A percentile compares a stretch with the other conserved stretches of the same genome.
phyloP scores from a whole-genome alignment of 176 grass and related monocot species.

The Oryza glumipatula region DNA sequence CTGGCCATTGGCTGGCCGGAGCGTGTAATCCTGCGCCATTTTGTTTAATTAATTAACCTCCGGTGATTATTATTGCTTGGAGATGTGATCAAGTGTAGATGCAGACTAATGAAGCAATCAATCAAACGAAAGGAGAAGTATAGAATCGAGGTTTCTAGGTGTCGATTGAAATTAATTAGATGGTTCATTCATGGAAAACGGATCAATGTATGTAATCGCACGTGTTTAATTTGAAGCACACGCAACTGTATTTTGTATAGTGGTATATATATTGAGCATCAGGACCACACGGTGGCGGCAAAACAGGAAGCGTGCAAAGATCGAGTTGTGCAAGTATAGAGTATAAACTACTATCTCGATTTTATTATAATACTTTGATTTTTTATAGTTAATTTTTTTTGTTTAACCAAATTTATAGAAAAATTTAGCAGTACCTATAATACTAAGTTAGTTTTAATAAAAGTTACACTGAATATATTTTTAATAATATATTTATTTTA shows the following conservation, averaged over 20 bases:
- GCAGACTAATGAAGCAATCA: neutral
- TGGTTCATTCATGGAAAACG: neutral
- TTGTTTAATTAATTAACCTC: conserved; percentile 43
- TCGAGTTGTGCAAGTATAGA: neutral
- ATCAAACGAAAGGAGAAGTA: neutral
- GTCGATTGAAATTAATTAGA: neutral
- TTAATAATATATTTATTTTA: too few species aligned
- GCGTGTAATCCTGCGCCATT: conserved; percentile 19
- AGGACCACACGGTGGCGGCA: neutral
- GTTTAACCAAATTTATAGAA: too few species aligned
- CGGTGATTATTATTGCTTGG: conserved; percentile 9
- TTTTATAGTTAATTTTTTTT: too few species aligned
- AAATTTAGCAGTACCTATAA: too few species aligned
- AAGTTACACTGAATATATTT: too few species aligned
- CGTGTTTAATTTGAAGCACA: conserved; percentile 8
- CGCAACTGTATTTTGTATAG: neutral
- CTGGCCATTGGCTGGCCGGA: conserved; percentile 32
- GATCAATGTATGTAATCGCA: neutral
- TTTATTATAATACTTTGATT: too few species aligned
- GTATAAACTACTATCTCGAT: neutral
- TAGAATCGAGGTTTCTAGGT: conserved; percentile 14
- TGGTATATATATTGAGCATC: neutral
- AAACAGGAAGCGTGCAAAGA: neutral
- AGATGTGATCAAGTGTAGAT: neutral
- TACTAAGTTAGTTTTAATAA: too few species aligned